phyloP scores from a whole-genome alignment of 371 early-diverging fungal genomes.

The Actinomucor elegans region DNA sequence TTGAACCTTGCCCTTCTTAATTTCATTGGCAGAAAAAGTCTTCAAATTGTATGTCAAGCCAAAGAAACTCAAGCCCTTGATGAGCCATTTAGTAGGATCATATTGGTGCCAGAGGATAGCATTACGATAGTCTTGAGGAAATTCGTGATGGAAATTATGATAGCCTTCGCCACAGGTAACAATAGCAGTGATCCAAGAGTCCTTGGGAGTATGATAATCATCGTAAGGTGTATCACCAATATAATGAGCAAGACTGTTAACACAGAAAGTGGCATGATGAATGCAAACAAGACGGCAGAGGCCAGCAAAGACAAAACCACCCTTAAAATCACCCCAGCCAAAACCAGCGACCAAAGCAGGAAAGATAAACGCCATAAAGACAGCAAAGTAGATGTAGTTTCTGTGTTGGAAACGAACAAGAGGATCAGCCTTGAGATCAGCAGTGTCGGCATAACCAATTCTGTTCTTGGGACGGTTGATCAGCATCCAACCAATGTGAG shows the following conservation, averaged over 20 bases:
- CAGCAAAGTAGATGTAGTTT: slow-evolving; percentile 73
- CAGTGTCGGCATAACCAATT: slow-evolving; percentile 80
- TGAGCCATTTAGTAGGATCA: slow-evolving; percentile 96
- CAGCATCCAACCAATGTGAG: slow-evolving; percentile 93
- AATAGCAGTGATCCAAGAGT: slow-evolving; percentile 79
- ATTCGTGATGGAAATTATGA: slow-evolving; percentile 94
- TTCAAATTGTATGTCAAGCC: slow-evolving; percentile 86
- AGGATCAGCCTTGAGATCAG: slow-evolving; percentile 79
- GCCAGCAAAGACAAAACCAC: slow-evolving; percentile 87
- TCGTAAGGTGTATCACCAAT: slow-evolving; percentile 79
- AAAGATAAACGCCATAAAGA: slow-evolving; percentile 72
- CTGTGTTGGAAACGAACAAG: slow-evolving; percentile 83
- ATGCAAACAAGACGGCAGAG: slow-evolving; percentile 79
- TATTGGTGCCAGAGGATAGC: slow-evolving; percentile 89
- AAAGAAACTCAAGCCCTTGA: slow-evolving; percentile 58
- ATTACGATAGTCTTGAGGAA: slow-evolving; percentile 95
- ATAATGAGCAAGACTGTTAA: slow-evolving; percentile 86
- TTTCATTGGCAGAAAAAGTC: slow-evolving; percentile 87
- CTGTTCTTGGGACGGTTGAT: slow-evolving; percentile 69
- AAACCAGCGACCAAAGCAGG: slow-evolving; percentile 84
- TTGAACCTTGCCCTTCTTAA: slow-evolving; percentile 81
- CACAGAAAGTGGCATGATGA: slow-evolving; percentile 95
- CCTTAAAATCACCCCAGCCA: slow-evolving; percentile 88
- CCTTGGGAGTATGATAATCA: slow-evolving; percentile 78
- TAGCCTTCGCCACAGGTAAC: slow-evolving; percentile 86